Base-by-base conservation (phyloP, 2,329 filamentous ascomycete species). In the Claviceps capensis region DNA sequence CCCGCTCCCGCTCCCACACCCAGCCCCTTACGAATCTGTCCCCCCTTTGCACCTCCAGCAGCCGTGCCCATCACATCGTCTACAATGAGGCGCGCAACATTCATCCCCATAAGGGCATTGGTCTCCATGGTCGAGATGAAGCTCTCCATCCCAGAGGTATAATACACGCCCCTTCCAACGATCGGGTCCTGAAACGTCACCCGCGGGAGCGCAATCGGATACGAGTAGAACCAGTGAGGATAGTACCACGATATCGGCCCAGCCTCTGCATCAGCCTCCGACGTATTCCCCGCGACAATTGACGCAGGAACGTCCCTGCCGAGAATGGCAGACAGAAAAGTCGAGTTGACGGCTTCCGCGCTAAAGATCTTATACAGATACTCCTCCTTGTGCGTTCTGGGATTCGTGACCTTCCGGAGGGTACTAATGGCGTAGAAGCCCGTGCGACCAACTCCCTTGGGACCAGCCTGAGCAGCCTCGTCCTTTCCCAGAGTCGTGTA, bases 111-210 rank as follows among this genome's bases (percentile, higher is more conserved):
- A 58, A 97, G 68, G 1, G 88, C 86, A 65, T 83, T 95, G 6
- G 93, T 96, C 73, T 98, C 93, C 93, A 98, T 97, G 0, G 89
- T 95, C 9, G 86, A 93, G 59, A 97, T 94, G 65, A 98, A 96
- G 59, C 85, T 85, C 69, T 97, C 91, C 44, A 97, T 94, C 2
- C 80, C 82, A 11, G 79, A 81, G 0, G 82, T 85, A 63, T 85
- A 85, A 67, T 82, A 93, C 14, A 91, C 61, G 0, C 80, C 79
- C 6, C 76, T 67, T 5, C 79, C 82, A 3, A 96, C 64, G 56
- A 83, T 72, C 3, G 84, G 79, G 55, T 93, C 85, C 59, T 96
- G 88, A 65, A 97, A 98, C 0, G 86, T 90, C 0, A 89, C 82
- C 0, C 89, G 78, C 0, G 91, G 91, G n/a, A 82, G 79, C 59